Conservation (phyloP, 75 land plant genomes). For the Larix kaempferi region DNA sequence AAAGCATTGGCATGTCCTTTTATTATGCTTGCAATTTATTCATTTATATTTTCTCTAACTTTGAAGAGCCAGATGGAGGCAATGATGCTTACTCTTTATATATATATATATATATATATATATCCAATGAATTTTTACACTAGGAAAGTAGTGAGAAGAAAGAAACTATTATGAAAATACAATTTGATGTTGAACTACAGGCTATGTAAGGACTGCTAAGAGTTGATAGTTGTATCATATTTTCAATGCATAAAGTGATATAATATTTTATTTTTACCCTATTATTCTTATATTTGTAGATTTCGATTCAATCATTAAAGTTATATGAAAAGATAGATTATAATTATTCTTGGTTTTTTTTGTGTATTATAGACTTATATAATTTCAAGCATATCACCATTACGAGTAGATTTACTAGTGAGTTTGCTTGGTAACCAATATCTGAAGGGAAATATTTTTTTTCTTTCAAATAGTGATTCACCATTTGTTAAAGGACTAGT, state of each 20-base stretch:
- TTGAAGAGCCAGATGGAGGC: conserved; percentile 84
- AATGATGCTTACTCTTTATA: conserved; percentile 91
- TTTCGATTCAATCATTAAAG: not conserved
- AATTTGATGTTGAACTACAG: not conserved
- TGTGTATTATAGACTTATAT: conserved; percentile 48
- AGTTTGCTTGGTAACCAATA: not conserved
- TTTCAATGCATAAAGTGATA: not conserved
- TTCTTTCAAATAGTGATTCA: too few species aligned
- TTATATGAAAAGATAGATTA: not conserved
- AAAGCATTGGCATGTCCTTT: not conserved
- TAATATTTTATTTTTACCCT: conserved; percentile 1
- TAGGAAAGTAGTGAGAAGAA: conserved; percentile 53
- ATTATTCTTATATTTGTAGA: not conserved
- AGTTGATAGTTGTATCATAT: not conserved
- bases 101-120: conserved; percentile 58
- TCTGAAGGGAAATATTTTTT: too few species aligned
- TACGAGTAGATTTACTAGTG: conserved; percentile 77
- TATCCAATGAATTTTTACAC: conserved; percentile 80
- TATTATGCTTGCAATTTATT: conserved; percentile 7
- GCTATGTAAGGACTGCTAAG: not conserved
- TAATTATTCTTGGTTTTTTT: conserved; percentile 1
- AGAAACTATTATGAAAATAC: not conserved
- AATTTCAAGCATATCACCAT: conserved; percentile 84
- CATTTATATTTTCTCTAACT: not conserved
- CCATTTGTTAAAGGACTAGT: too few species aligned